These are phyloP conservation scores for Metschnikowia kunwiensis DNA, from an alignment of 805 yeast species.

Conservation along the genomic window DNA sequence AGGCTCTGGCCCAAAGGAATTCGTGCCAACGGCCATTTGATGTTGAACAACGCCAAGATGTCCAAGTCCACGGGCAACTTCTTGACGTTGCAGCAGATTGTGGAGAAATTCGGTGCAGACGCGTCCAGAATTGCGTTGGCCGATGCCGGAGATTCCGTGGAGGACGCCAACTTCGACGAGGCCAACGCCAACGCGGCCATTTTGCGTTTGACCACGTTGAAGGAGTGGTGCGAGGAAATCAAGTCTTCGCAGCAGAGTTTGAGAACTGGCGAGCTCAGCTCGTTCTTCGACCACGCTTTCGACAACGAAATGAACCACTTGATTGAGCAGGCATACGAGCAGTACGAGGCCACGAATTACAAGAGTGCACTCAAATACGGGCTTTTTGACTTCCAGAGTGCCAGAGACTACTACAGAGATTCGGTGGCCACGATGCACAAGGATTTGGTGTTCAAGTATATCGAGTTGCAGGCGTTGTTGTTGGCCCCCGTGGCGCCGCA, in stretches of 20 bases:
- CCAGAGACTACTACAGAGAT: conserved; percentile 96
- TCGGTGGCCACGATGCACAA: conserved; percentile 69
- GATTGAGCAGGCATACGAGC: conserved; percentile 68
- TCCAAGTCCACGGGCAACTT: conserved; percentile 97
- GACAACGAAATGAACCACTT: conserved; percentile 89
- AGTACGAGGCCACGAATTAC: conserved; percentile 71
- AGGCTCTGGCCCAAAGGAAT: conserved; percentile 91
- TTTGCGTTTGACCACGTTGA: conserved; percentile 83
- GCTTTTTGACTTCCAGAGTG: conserved; percentile 88
- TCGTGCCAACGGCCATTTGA: conserved; percentile 91
- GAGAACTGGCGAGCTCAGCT: conserved; percentile 46
- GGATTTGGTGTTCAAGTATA: conserved; percentile 75
- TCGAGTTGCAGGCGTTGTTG: conserved; percentile 80
- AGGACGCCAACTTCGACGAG: conserved; percentile 98
- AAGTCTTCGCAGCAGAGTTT: conserved; percentile 49
- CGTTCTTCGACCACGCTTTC: conserved; percentile 82
- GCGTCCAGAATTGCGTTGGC: conserved; percentile 97
- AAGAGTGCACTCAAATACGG: conserved; percentile 89
- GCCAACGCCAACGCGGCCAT: conserved; percentile 96
- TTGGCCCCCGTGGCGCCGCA: conserved; percentile 95
- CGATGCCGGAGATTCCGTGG: conserved; percentile 96
- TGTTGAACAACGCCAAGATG: conserved; percentile 97
- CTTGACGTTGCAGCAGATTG: conserved; percentile 81
- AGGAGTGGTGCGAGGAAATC: conserved; percentile 92
- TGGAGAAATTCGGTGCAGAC: conserved; percentile 92